Conservation (phyloP, 352 stramenopile species). For the Pythium dissimile region DNA sequence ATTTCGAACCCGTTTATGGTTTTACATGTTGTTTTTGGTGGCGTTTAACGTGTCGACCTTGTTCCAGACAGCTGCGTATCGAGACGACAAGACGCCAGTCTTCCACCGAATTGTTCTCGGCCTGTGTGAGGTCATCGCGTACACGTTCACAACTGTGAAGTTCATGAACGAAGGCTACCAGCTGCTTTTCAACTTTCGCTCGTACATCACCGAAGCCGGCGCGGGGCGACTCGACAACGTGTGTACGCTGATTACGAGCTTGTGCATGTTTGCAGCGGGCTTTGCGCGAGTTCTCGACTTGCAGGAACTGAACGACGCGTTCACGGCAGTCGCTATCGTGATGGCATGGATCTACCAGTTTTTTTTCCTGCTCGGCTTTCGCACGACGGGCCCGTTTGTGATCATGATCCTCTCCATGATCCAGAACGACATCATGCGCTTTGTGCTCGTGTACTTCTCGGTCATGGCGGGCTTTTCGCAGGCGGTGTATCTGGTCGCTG, state of each 20-base stretch:
- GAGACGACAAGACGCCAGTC: slow-evolving; percentile 9
- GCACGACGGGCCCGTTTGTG: slow-evolving; percentile 57
- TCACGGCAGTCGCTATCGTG: slow-evolving; percentile 39
- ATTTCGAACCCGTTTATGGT: slow-evolving; percentile 35
- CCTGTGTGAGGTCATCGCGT: slow-evolving; percentile 26
- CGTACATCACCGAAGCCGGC: slow-evolving; percentile 41
- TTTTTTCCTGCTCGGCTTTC: slow-evolving; percentile 67
- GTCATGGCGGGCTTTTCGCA: slow-evolving; percentile 55
- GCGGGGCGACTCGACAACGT: slow-evolving; percentile 53
- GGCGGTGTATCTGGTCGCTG: slow-evolving; percentile 51
- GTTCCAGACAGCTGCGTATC: slow-evolving; percentile 35
- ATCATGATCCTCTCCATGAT: slow-evolving; percentile 72
- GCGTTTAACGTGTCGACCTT: slow-evolving; percentile 49
- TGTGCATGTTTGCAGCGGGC: slow-evolving; percentile 32
- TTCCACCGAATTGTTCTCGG: slow-evolving; percentile 23
- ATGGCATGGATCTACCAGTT: slow-evolving; percentile 64
- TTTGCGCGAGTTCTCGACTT: slow-evolving; percentile 17
- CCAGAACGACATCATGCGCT: slow-evolving; percentile 50
- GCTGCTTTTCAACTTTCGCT: slow-evolving; percentile 35
- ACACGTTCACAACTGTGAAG: slow-evolving; percentile 35
- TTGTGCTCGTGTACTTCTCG: slow-evolving; percentile 52
- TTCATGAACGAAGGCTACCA: slow-evolving; percentile 55
- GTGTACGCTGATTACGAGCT: slow-evolving; percentile 36
- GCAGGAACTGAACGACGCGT: slow-evolving; percentile 39
- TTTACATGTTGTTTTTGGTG: slow-evolving; percentile 36